Conservation (phyloP, 208 protist genomes). For the Leishmania aethiopica region DNA sequence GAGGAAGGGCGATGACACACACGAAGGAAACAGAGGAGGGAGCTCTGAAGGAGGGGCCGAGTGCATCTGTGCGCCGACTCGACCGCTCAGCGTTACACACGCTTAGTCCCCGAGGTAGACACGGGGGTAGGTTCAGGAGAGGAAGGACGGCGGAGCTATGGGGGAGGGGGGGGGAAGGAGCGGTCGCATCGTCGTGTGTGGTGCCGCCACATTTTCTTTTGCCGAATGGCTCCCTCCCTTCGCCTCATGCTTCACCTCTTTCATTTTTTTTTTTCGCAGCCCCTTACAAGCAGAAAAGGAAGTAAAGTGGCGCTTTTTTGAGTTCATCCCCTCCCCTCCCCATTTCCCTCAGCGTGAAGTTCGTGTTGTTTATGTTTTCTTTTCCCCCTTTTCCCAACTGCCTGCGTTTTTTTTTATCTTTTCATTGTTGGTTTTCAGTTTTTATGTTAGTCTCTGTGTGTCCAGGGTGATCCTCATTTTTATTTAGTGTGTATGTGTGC, state of each 20-base stretch:
- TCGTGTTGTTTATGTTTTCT: not conserved
- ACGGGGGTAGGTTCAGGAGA: not conserved
- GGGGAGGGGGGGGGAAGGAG: not conserved
- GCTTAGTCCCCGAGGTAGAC: not conserved
- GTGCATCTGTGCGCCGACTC: not conserved
- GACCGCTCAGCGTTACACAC: not conserved
- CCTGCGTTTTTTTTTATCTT: not conserved
- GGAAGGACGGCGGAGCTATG: not conserved
- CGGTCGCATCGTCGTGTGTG: conserved; percentile 2
- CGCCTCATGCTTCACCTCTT: not conserved
- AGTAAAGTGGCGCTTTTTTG: not conserved
- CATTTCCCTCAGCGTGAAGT: not conserved
- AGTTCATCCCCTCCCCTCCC: not conserved
- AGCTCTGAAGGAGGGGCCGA: not conserved
- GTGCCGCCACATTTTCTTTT: not conserved
- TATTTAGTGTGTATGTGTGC: not conserved
- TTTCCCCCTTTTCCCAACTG: too few relatives aligned
- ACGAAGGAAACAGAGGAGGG: not conserved
- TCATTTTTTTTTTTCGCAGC: not conserved
- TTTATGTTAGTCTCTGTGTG: too few relatives aligned
- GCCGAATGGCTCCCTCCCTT: not conserved
- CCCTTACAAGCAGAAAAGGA: not conserved
- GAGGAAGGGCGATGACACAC: not conserved
- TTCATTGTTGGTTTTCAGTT: not conserved
- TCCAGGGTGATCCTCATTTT: not conserved